Base-by-base conservation (phyloP, 768 basidiomycete genomes). In the Asterophora lycoperdoides region DNA sequence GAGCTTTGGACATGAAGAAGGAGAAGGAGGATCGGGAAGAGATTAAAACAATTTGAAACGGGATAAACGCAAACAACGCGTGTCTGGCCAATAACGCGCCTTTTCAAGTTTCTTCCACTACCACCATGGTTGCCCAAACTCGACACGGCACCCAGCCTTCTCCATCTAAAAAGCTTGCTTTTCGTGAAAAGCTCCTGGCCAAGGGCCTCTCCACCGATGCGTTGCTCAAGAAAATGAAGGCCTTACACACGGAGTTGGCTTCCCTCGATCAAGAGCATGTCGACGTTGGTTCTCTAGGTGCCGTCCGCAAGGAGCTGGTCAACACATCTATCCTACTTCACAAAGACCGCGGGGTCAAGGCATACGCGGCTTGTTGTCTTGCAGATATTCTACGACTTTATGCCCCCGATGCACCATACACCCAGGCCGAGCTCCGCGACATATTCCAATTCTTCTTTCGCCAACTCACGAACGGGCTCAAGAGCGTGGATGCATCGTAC, bases 341-440 rank as follows among this genome's bases (percentile, higher is more conserved):
- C 75, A 96, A 91, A 67, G 96, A 99, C 66, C 78, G 87, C 36
- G 93, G 93, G 19, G 93, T 99, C 56, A 98, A 96, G 67, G 94
- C 94, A 0, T 94, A 89, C 58, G 81, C 88, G 4, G 93, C 93
- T 0, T 95, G 92, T 67, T 98, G 93, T 68, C 77, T 99, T 32
- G 93, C 93, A 1, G 94, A 99, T 65, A 76, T 98, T 46, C 82
- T 99, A 51, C 72, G 93, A 36, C 78, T 98, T 33, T 97, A 92
- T 64, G 96, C 96, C 1, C 96, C 96, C 1, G 93, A 98, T 65
- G 94, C 96, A 18, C 96, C 96, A 10, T 98, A 95, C 64, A 94
- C 86, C 11, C 83, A 86, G 42, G 68, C 77, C 41, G 90, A 97
- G 64, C 81, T 98, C 30, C 78, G 89, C 73, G 93, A 96, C 66